Evolutionary conservation across 202 grass and related monocot genomes (phyloP), one percentile per base, ranked within the genome.

Genomic region (Alloteropsis angusta): DNA sequence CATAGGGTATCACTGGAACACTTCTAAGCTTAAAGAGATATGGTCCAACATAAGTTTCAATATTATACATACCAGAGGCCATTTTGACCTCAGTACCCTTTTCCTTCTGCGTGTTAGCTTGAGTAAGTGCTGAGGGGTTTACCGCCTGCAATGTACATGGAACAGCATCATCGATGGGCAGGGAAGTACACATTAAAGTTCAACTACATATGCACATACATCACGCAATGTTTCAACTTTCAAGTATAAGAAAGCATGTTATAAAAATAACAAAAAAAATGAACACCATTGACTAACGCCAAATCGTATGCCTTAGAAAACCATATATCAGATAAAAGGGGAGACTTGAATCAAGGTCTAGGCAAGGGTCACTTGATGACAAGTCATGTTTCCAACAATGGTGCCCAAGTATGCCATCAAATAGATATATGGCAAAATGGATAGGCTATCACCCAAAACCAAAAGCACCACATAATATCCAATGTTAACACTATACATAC

Each of bases 51-150:
- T 56, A 78, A 56, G 26, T 48, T 22, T 41, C 39, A 22, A 8
- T 59, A 37, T 84, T 47, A 13, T 84, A 77, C 73, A 72, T 88
- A 97, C 91, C 89, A 80, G 85, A 83, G 54, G 52, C 34, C 17
- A 76, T 80, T 80, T 65, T 89, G 42, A 72, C 59, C 8, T 87
- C 86, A 37, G 69, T 62, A 49, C 85, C 78, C 71, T 88, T 97
- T 73, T 85, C 87, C 77, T 97, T 97, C 79, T 77, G 82, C 8
- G 35, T 71, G 76, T 49, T 80, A 79, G 69, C 37, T 74, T 85
- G 89, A 78, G 19, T 83, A 77, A 74, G 76, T 75, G 65, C 71
- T 64, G 79, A 78, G 39, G 73, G 53, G 70, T 65, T 88, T 48
- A 83, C 47, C 63, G 70, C 66, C 91, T 94, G 84, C 80, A 74